These are phyloP conservation scores for Knoxdaviesia capensis DNA, from an alignment of 2,329 filamentous ascomycete species.

Conservation along the genomic window DNA sequence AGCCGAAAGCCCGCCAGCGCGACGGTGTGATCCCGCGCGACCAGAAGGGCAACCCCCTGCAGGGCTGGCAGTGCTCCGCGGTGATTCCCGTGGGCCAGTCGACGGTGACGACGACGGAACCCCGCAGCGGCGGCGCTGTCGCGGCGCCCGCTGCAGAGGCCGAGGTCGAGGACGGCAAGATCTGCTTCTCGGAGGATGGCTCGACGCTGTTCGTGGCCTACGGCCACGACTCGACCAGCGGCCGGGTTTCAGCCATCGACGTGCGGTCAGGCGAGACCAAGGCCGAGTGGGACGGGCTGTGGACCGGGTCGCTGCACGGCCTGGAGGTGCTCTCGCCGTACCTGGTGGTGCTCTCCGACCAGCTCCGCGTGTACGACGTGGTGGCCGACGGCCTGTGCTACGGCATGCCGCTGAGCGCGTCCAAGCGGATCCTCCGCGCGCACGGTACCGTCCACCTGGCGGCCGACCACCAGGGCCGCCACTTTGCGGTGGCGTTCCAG, in stretches of 20 bases:
- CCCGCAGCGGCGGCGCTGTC: conserved; percentile 12
- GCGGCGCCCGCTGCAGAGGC: conserved; percentile 11
- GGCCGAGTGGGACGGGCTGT: conserved; percentile 46
- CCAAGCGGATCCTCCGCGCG: conserved; percentile 22
- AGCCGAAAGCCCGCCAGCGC: conserved; percentile 46
- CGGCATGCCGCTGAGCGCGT: conserved; percentile 24
- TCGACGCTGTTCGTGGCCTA: conserved; percentile 58
- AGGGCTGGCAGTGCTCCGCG: conserved; percentile 56
- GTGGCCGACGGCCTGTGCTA: conserved; percentile 58
- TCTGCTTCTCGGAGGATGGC: conserved; percentile 69
- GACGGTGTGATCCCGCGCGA: conserved; percentile 46
- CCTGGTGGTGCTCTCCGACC: conserved; percentile 54
- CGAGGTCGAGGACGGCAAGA: conserved; percentile 31
- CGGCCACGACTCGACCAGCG: conserved; percentile 26
- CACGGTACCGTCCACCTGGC: conserved; percentile 42
- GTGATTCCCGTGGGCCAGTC: conserved; percentile 27
- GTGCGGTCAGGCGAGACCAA: conserved; percentile 45
- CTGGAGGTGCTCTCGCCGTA: conserved; percentile 53
- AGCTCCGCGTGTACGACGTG: conserved; percentile 64
- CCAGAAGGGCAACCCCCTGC: conserved; percentile 33
- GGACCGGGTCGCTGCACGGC: conserved; percentile 43
- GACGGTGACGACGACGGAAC: conserved; percentile 4
- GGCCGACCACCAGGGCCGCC: conserved; percentile 44
- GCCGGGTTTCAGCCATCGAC: conserved; percentile 59
- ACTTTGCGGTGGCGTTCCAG: conserved; percentile 42